phyloP scores from a whole-genome alignment of 257 asterid genomes.

The Solanum chilense region DNA sequence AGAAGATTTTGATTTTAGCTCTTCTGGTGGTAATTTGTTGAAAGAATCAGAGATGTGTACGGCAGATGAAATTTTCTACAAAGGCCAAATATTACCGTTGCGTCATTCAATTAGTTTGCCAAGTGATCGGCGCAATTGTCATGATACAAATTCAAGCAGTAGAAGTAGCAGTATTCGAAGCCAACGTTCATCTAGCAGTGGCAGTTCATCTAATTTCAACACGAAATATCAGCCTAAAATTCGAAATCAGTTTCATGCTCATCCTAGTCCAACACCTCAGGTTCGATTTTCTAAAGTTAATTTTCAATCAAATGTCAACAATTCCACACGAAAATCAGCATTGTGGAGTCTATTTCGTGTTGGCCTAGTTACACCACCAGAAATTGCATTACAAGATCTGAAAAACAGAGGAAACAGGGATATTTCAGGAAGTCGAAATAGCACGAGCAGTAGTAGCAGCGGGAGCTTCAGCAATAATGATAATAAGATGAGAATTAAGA shows the following conservation, averaged over 20 bases:
- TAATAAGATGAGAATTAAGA: constrained; percentile 1
- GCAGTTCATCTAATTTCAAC: constrained; percentile 7
- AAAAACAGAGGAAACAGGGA: constrained; percentile 20
- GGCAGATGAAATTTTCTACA: constrained; percentile 72
- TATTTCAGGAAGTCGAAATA: constrained; percentile 32
- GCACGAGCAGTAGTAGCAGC: constrained; percentile 28
- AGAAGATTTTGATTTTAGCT: constrained; percentile 56
- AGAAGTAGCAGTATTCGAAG: constrained; percentile 55
- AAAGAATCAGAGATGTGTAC: constrained; percentile 64
- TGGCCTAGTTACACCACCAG: constrained; percentile 71
- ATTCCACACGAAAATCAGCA: constrained; percentile 11
- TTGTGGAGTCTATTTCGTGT: constrained; percentile 49
- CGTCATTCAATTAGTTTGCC: constrained; percentile 43
- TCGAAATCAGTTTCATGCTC: constrained; percentile 55
- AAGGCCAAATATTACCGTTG: constrained; percentile 67
- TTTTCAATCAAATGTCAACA: not conserved
- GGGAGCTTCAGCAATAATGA: not conserved
- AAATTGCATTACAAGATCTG: constrained; percentile 44
- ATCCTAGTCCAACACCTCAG: constrained; percentile 85
- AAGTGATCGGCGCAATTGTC: not conserved
- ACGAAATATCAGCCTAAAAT: constrained; percentile 11
- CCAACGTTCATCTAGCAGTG: constrained; percentile 52
- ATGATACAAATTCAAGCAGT: constrained; percentile 48
- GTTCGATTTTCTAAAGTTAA: constrained; percentile 17
- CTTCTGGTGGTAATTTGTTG: not conserved